Base-by-base conservation (phyloP, 116 monocot genomes). In the Posidonia oceanica region DNA sequence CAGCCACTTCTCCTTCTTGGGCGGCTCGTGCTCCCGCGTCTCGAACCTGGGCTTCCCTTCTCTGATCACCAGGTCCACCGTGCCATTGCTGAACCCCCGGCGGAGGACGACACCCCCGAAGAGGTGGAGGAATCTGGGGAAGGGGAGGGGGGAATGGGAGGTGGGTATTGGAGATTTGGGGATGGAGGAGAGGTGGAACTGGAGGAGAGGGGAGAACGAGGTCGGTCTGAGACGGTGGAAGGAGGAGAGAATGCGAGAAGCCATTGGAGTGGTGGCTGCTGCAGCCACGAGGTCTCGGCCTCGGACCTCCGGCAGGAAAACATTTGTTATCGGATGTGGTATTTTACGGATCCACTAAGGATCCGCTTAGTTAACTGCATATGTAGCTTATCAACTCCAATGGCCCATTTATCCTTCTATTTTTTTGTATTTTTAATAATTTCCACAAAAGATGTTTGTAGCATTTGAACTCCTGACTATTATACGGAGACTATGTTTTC, bases 11-110 rank as follows among this genome's bases (percentile, higher is more conserved):
- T 77, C 80, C 77, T 87, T 87, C 76, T 63, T 81, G 5, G 82
- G 72, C 41, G 81, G 85, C 53, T 83, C 80, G 39, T 72, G 64
- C 82, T 97, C 81, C 22, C 74, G 67, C 37, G 79, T 82, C 76
- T 97, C 89, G 78, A 97, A 97, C 75, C 73, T 84, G 17, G 97
- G 97, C 63, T 75, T 79, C 17, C 84, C 86, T 11, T 80, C 88
- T 1, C 82, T 71, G 7, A 91, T 75, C 37, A 95, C 80, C n/a
- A 95, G 83, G 36, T 77, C 80, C 41, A 95, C 86, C 16, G 71
- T 69, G 16, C 88, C 83, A 21, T 80, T 67, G 64, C 81, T 83
- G 20, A 52, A 68, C 13, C 3, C 68, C 64, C 58, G 12, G 6
- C 48, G 48, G 12, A 7, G 11, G 8, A 4, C 44, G 44, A 16